Evolutionary conservation across 2,329 filamentous ascomycete species (phyloP).

Genomic region (Aaosphaeria arxii): DNA sequence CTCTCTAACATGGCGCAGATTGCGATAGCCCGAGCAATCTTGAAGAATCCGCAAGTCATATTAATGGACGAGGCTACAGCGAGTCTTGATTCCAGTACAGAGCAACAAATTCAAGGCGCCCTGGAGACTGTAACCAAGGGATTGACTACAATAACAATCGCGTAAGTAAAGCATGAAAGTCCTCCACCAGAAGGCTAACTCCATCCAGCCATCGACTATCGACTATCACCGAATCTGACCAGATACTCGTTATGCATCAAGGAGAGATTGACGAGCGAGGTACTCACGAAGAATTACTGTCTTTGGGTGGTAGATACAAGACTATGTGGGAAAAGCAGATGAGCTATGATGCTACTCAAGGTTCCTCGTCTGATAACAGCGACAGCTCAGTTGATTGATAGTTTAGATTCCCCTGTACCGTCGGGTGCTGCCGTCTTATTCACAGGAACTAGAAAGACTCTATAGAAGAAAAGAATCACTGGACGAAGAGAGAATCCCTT

Average conservation of each 20-base stretch:
- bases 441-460: too few relatives aligned
- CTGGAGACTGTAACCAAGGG: constrained; percentile 78
- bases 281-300: constrained; percentile 51
- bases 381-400: too few relatives aligned
- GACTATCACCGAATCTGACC: constrained; percentile 55
- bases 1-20: constrained; percentile 39
- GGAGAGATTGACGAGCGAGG: constrained; percentile 52
- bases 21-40: constrained; percentile 86
- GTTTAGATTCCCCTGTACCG: too few relatives aligned
- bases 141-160: constrained; percentile 92
- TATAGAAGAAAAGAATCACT: too few relatives aligned
- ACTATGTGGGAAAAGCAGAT: constrained; percentile 55
- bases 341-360: constrained; percentile 11
- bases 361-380: too few relatives aligned
- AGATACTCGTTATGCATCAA: constrained; percentile 55
- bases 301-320: constrained; percentile 44
- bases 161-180: constrained; percentile 34
- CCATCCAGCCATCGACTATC: constrained; percentile 51
- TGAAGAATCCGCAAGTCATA: constrained; percentile 89
- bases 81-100: constrained; percentile 85
- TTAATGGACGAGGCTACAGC: constrained; percentile 92
- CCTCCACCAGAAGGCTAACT: too few relatives aligned
- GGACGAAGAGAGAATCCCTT: too few relatives aligned
- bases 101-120: constrained; percentile 88
- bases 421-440: too few relatives aligned